phyloP scores from a whole-genome alignment of 2,329 filamentous ascomycete species.

The Aspergillus aculeatinus region DNA sequence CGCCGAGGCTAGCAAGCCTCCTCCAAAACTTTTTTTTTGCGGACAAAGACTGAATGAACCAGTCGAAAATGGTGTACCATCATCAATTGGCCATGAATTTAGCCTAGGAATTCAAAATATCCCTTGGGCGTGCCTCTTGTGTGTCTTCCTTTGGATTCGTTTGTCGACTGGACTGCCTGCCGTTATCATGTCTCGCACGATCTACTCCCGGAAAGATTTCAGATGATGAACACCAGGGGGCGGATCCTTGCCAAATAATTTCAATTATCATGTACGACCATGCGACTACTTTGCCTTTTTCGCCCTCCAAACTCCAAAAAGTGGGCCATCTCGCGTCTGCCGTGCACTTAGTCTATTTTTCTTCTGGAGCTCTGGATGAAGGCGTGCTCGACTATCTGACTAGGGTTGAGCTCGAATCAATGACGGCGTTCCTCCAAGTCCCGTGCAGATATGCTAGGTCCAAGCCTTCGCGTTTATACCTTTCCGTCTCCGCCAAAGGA shows the following conservation, averaged over 20 bases:
- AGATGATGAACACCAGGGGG: conserved; percentile 5
- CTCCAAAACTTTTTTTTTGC: neutral
- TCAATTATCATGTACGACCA: conserved; percentile 16
- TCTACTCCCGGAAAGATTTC: conserved; percentile 2
- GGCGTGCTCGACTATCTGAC: conserved; percentile 8
- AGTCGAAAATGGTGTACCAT: neutral
- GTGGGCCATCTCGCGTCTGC: conserved; percentile 19
- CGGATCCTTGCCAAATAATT: conserved; percentile 15
- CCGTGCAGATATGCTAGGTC: conserved; percentile 7
- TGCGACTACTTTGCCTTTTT: conserved; percentile 12
- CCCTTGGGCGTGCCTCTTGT: neutral
- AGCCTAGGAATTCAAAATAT: too few relatives aligned
- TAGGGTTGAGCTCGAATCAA: conserved; percentile 5
- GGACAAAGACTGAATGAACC: neutral
- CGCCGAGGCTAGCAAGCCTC: neutral
- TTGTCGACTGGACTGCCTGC: neutral
- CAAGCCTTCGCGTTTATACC: neutral
- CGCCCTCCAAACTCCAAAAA: conserved; percentile 6
- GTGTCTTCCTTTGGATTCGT: neutral
- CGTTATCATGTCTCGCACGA: neutral
- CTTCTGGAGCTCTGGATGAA: conserved; percentile 7
- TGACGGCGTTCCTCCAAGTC: conserved; percentile 1
- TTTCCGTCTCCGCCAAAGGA: neutral
- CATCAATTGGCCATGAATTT: too few relatives aligned
- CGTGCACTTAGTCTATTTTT: conserved; percentile 19